These are phyloP conservation scores for Raphanus sativus DNA, from an alignment of 345 rosid genomes.

Conservation along the genomic window DNA sequence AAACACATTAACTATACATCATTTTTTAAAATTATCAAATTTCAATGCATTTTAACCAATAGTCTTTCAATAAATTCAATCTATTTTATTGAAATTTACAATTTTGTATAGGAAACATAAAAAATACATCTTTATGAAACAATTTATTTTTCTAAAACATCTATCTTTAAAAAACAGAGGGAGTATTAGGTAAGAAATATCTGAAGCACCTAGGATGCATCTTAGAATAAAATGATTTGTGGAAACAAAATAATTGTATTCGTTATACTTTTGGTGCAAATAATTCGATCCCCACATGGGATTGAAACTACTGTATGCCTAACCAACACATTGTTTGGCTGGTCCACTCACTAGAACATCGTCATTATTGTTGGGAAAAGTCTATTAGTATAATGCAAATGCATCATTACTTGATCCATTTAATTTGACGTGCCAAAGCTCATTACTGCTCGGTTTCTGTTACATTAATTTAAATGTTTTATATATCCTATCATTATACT, in stretches of 20 bases:
- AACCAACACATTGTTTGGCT: slow-evolving; percentile 35
- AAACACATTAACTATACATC: too few species aligned
- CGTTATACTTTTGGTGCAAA: slow-evolving; percentile 22
- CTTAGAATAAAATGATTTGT: slow-evolving; percentile 8
- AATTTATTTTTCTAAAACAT: too few species aligned
- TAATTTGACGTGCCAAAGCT: slow-evolving; percentile 10
- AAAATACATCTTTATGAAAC: too few species aligned
- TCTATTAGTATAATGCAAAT: slow-evolving; percentile 26
- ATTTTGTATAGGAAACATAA: too few species aligned
- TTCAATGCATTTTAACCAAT: too few species aligned
- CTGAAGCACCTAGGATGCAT: slow-evolving; percentile 21
- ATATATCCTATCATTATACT: neutral
- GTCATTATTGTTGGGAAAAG: slow-evolving; percentile 26
- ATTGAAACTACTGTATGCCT: slow-evolving; percentile 20
- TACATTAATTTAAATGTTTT: slow-evolving; percentile 1
- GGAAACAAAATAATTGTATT: neutral
- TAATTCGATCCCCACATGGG: slow-evolving; percentile 30
- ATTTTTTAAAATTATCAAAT: too few species aligned
- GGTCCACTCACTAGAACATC: slow-evolving; percentile 34
- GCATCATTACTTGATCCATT: slow-evolving; percentile 24
- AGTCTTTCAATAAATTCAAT: too few species aligned
- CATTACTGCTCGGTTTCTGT: slow-evolving; percentile 5
- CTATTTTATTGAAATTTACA: too few species aligned
- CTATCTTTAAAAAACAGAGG: too few species aligned
- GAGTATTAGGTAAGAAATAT: neutral